Base-by-base conservation (phyloP, 2,329 filamentous ascomycete species). In the Stromatinia cepivora region DNA sequence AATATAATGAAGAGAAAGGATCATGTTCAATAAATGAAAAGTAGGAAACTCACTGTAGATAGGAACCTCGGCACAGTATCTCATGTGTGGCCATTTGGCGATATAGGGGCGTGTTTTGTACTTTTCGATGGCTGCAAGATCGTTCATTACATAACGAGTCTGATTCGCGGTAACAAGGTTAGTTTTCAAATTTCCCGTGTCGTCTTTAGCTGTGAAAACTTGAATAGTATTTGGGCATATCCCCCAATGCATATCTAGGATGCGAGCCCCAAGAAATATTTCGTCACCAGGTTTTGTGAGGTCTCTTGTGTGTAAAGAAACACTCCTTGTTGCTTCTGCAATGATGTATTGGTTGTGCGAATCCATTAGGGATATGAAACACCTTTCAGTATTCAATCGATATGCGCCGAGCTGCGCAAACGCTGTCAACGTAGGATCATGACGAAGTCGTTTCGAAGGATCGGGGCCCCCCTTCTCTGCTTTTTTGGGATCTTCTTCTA, bases 401-500 rank as follows among this genome's bases (percentile, higher is more conserved):
- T 85, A 77, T 0, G 83, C 79, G 6, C 80, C 82, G 9, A 86
- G 79, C 74, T 86, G 84, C 0, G 84, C 78, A 66, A 82, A 79
- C 1, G 80, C 80, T 8, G 79, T 79, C 50, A 84, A 78, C 45
- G 79, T 80, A 1, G 81, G 80, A 74, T 81, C 83, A 61, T 73
- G 71, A 9, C 28, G 45, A 28, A 70, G 67, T 22, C 66, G 39
- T 5, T 70, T 62, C 6, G 56, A 25, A 42, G 68, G 57, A n/a
- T 69, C 57, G 11, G 69, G 70, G 0, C 52, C 63, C 2, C 66
- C 67, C 0, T 50, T 62, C 42, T 67, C 20, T 7, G 34, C 53
- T 45, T 66, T 53, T n/a, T 56, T 52, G 10, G 61, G 46, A 25
- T 52, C 9, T 1, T 63, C 61, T 22, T 25, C 7, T 28, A 52